Conservation (phyloP, 176 grass and related monocot species). For the Poa pratensis region DNA sequence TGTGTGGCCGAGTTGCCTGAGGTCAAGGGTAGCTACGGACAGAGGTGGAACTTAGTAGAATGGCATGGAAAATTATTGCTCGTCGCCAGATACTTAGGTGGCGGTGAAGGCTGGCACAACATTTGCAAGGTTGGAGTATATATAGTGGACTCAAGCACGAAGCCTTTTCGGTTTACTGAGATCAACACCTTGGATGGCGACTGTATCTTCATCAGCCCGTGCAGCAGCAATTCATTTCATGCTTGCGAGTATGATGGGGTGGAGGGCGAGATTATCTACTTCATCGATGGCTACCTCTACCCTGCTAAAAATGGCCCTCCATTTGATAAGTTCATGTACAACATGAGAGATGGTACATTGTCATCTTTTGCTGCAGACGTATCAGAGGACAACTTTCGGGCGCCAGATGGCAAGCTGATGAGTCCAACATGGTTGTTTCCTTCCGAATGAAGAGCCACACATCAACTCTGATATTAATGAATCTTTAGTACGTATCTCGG, state of each 20-base stretch:
- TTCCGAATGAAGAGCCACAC: slow-evolving; percentile 27
- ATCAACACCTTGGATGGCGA: slow-evolving; percentile 40
- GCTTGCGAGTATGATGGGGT: slow-evolving; percentile 22
- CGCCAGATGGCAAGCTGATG: slow-evolving; percentile 32
- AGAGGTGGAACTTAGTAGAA: slow-evolving; percentile 29
- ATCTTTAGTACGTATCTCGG: not conserved
- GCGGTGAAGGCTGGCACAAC: not conserved
- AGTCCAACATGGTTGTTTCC: slow-evolving; percentile 49
- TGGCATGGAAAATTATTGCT: slow-evolving; percentile 48
- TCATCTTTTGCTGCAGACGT: slow-evolving; percentile 29
- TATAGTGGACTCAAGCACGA: slow-evolving; percentile 6
- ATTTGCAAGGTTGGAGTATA: slow-evolving; percentile 31
- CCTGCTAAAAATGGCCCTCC: not conserved
- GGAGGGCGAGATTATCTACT: slow-evolving; percentile 41
- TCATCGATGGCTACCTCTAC: slow-evolving; percentile 30
- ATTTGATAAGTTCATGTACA: slow-evolving; percentile 42
- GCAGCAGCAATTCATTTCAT: slow-evolving; percentile 40
- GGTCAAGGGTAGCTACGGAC: not conserved
- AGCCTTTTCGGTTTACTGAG: slow-evolving; percentile 13
- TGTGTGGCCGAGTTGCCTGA: not conserved
- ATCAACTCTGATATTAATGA: not conserved
- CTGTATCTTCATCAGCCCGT: slow-evolving; percentile 51
- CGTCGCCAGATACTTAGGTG: not conserved
- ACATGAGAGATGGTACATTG: slow-evolving; percentile 29
- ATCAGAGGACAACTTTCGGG: not conserved